A percentile compares a stretch with the other conserved stretches of the same genome.
Evolutionary conservation across 768 basidiomycete genomes (phyloP).

Genomic region (Crassisporium funariophilum): DNA sequence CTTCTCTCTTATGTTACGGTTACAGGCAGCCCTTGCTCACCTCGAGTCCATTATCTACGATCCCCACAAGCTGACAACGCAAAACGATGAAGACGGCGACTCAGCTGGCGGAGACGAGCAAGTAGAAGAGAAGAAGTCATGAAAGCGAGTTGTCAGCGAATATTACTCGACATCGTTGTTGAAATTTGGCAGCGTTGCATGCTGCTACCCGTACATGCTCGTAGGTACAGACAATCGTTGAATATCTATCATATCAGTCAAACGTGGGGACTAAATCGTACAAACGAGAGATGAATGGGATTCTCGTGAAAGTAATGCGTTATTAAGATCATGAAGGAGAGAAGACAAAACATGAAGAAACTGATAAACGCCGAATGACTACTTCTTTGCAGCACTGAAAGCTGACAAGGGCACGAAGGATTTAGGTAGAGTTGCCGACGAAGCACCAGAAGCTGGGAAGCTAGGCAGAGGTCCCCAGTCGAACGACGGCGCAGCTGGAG

Average conservation of each 20-base stretch:
- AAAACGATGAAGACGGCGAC: conserved; percentile 11
- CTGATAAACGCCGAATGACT: background rate
- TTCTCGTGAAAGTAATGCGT: no score
- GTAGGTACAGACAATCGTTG: no score
- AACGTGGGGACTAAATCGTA: no score
- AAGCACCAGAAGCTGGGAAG: conserved; percentile 32
- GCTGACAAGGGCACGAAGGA: conserved; percentile 20
- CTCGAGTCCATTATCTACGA: conserved; percentile 82
- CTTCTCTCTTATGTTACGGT: conserved; percentile 22
- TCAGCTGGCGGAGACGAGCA: conserved; percentile 11
- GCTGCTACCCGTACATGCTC: no score
- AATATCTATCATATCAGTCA: no score
- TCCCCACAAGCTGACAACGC: conserved; percentile 31
- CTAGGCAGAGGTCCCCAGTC: conserved; percentile 66
- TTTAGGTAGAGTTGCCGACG: conserved; percentile 10
- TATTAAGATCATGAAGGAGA: no score
- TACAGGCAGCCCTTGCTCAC: conserved; percentile 79
- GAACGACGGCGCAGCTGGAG: conserved; percentile 41
- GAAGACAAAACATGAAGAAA: conserved; percentile 2
- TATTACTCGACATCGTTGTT: no score
- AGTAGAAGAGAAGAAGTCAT: conserved; percentile 1
- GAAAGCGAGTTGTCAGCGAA: no score
- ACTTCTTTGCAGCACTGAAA: conserved; percentile 8
- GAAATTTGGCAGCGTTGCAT: no score
- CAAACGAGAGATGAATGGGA: no score